Evolutionary conservation across 2,329 filamentous ascomycete species (phyloP), one percentile per base, ranked within the genome.

Genomic region (Alternaria ethzedia): DNA sequence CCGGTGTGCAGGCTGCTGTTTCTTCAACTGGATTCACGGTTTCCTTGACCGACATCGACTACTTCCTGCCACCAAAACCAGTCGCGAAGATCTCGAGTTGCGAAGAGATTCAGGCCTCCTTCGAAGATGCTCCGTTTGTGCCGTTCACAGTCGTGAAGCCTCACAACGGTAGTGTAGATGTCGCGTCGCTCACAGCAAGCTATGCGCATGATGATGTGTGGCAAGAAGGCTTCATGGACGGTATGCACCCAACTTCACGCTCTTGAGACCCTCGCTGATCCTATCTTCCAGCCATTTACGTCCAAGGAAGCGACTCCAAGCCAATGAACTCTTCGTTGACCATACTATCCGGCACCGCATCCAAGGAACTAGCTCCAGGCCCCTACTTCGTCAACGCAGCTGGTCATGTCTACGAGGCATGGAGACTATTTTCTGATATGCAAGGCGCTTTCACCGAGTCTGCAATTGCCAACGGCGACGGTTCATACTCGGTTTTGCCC

Each of bases 391-490:
- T 86, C 41, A 83, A 81, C 10, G 71, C 77, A 1, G 78, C 79
- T 15, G 84, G 84, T 4, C 72, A 80, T 13, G 73, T 87, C 6
- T 84, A 82, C 65, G 76, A 84, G 63, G 85, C 84, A 0, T 86
- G 83, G 76, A 77, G 82, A 52, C 70, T 87, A 1, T 86, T 85
- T 68, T 81, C 82, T 15, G 85, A 87, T 66, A 77, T 81, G 6
- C 79, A 83, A 44, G 81, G 82, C 12, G 83, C 85, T 3, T 87
- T 86, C 69, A 83, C 82, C 0, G 84, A 86, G 64, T 82, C 83
- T 10, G 69, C 79, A 1, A 80, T 84, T 11, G 63, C 75, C 3
- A 79, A 75, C 32, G 64, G 70, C 5, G 77, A 82, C 49, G 82
- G 80, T 2, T 78, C 76, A 0, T 85, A 80, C 70, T 79, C 77